These are phyloP conservation scores for Ustilago crameri DNA, from an alignment of 1,284 basidiomycete genomes.

Conservation along the genomic window DNA sequence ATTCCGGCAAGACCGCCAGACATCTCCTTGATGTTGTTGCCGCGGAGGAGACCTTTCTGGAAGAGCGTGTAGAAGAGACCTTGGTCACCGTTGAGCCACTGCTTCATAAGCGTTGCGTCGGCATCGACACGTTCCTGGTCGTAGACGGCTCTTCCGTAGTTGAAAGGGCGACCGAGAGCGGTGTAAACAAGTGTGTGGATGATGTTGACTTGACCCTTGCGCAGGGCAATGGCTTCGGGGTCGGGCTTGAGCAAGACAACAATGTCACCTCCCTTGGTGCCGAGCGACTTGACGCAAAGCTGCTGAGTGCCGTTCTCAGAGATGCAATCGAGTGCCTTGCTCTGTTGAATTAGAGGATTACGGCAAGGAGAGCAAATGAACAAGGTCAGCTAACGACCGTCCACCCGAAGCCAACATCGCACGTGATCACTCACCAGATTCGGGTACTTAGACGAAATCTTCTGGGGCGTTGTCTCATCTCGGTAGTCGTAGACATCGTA, in stretches of 20 bases:
- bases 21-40: constrained; percentile 57
- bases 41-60: constrained; percentile 40
- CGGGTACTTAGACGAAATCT: constrained; percentile 59
- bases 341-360: constrained; percentile 5
- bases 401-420: not conserved
- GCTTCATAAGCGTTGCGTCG: constrained; percentile 39
- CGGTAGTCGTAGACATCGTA: constrained; percentile 71
- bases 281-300: constrained; percentile 51
- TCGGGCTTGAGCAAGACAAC: constrained; percentile 58
- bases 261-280: constrained; percentile 48
- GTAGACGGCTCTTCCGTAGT: constrained; percentile 49
- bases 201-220: constrained; percentile 55
- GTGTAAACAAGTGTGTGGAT: constrained; percentile 60
- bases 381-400: not conserved
- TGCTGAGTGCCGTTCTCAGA: constrained; percentile 61
- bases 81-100: constrained; percentile 48
- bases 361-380: not conserved
- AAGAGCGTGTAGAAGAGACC: constrained; percentile 55
- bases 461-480: constrained; percentile 63
- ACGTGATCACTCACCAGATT: constrained; percentile 34
- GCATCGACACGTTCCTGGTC: constrained; percentile 33
- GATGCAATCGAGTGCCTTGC: constrained; percentile 62
- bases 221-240: constrained; percentile 49
- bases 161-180: constrained; percentile 50
- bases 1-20: constrained; percentile 52